Conservation (phyloP, 2,329 filamentous ascomycete species). For the Dothiorella sarmentorum region DNA sequence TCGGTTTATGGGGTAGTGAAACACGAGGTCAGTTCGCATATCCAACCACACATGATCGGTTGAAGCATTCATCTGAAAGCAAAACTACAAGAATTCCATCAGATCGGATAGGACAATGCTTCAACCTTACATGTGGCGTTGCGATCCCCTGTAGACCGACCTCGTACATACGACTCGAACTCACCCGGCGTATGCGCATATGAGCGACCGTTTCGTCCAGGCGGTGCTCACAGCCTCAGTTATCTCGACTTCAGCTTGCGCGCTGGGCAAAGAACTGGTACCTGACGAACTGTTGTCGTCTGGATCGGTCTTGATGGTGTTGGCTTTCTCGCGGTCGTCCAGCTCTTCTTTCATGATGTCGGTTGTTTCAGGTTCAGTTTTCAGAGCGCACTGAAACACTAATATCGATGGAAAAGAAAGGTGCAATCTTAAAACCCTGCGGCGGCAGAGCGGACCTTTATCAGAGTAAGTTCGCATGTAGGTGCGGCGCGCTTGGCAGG, state of each 20-base stretch:
- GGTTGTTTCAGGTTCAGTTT: not conserved
- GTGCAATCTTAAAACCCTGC: too few relatives aligned
- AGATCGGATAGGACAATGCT: too few relatives aligned
- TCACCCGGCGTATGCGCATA: conserved; percentile 46
- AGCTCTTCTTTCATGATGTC: not conserved
- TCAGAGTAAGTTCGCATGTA: too few relatives aligned
- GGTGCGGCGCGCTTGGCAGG: too few relatives aligned
- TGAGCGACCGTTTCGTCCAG: conserved; percentile 47
- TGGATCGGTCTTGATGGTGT: not conserved
- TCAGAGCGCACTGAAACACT: not conserved
- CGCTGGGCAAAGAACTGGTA: not conserved
- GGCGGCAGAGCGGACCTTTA: not conserved
- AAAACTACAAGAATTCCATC: too few relatives aligned
- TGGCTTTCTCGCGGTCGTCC: not conserved
- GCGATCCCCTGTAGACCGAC: too few relatives aligned
- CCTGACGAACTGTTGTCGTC: not conserved
- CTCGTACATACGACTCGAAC: too few relatives aligned
- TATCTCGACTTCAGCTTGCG: conserved; percentile 42
- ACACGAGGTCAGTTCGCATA: too few relatives aligned
- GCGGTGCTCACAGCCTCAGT: conserved; percentile 48
- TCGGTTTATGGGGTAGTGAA: too few relatives aligned
- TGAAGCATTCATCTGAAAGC: too few relatives aligned
- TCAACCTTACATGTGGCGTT: too few relatives aligned
- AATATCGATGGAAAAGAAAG: not conserved
- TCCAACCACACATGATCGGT: too few relatives aligned